A percentile compares a stretch with the other conserved stretches of the same genome.
phyloP scores from a whole-genome alignment of 179 eudicot species.

The Beta macrorhiza region DNA sequence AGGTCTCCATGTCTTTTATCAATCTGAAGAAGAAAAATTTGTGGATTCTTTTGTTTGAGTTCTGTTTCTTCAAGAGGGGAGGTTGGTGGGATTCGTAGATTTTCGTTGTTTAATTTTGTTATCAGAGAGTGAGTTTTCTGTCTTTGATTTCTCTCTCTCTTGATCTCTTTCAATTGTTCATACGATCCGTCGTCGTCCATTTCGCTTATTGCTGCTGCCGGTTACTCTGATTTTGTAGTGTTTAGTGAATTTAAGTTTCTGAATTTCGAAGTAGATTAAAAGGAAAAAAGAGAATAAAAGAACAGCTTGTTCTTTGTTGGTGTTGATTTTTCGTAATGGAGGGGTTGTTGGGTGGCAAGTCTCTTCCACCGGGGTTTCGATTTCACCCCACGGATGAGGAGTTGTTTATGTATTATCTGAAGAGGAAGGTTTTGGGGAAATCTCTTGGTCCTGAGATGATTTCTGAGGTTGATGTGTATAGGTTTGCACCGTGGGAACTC shows the following conservation, averaged over 20 bases:
- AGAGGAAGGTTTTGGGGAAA: constrained; percentile 64
- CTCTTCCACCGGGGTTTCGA: constrained; percentile 63
- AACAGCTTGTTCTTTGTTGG: constrained; percentile 14
- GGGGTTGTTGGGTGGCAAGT: constrained; percentile 29
- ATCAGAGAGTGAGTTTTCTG: constrained; percentile 7
- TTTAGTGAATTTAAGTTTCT: background rate
- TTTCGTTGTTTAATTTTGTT: background rate
- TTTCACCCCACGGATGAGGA: constrained; percentile 80
- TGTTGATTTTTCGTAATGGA: background rate
- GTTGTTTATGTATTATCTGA: constrained; percentile 61
- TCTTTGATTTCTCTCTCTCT: background rate
- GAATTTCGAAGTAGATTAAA: constrained; percentile 2
- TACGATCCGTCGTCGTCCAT: background rate
- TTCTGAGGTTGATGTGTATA: constrained; percentile 60
- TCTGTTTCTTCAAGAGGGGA: constrained; percentile 49
- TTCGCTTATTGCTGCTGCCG: background rate
- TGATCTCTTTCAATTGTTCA: background rate
- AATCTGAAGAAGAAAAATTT: constrained; percentile 46
- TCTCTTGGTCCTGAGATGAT: constrained; percentile 35
- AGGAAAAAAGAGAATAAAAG: background rate
- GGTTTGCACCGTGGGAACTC: constrained; percentile 69
- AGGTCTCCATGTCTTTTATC: constrained; percentile 58
- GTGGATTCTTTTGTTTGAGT: constrained; percentile 45
- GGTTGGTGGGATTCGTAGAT: constrained; percentile 41
- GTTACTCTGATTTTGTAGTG: background rate